A percentile compares a stretch with the other conserved stretches of the same genome.
phyloP scores from a whole-genome alignment of 2,329 filamentous ascomycete species.

The Sarocladium oryzae region DNA sequence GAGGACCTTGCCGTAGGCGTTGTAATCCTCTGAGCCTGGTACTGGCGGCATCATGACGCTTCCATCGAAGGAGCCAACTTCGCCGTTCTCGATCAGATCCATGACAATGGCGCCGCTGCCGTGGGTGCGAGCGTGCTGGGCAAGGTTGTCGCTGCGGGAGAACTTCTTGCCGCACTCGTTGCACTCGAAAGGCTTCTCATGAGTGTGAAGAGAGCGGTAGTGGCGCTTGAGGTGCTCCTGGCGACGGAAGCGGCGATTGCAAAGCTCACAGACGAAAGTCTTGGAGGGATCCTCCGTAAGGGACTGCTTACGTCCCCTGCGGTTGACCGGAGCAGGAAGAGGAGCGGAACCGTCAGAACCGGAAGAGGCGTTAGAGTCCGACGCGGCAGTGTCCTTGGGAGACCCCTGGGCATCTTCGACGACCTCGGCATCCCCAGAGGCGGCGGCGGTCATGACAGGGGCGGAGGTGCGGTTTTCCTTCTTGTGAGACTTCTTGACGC shows the following conservation, averaged over 20 bases:
- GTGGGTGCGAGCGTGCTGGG: constrained; percentile 92
- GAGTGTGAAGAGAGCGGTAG: constrained; percentile 95
- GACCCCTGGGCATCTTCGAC: constrained; percentile 28
- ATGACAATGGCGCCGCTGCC: constrained; percentile 85
- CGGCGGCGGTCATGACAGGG: constrained; percentile 37
- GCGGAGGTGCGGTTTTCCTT: constrained; percentile 31
- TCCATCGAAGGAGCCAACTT: constrained; percentile 36
- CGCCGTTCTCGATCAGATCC: constrained; percentile 72
- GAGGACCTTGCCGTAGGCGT: constrained; percentile 66
- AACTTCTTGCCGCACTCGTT: constrained; percentile 99
- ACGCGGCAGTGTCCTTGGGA: constrained; percentile 26
- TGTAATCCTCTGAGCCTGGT: constrained; percentile 53
- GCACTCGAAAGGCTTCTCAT: constrained; percentile 98
- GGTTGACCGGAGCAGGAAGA: constrained; percentile 61
- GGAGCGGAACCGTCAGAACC: constrained; percentile 34
- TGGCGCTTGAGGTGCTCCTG: constrained; percentile 99
- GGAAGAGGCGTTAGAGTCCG: constrained; percentile 32
- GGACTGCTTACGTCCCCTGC: constrained; percentile 96
- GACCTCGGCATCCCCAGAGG: constrained; percentile 25
- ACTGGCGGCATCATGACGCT: constrained; percentile 34
- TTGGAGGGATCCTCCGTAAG: constrained; percentile 96
- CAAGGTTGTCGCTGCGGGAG: constrained; percentile 93
- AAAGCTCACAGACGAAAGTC: constrained; percentile 94
- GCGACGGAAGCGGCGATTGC: constrained; percentile 93
- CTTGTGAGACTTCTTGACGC: constrained; percentile 46